Evolutionary conservation across 192 early-diverging fungal genomes (phyloP).

Genomic region (Linnemannia zychae): DNA sequence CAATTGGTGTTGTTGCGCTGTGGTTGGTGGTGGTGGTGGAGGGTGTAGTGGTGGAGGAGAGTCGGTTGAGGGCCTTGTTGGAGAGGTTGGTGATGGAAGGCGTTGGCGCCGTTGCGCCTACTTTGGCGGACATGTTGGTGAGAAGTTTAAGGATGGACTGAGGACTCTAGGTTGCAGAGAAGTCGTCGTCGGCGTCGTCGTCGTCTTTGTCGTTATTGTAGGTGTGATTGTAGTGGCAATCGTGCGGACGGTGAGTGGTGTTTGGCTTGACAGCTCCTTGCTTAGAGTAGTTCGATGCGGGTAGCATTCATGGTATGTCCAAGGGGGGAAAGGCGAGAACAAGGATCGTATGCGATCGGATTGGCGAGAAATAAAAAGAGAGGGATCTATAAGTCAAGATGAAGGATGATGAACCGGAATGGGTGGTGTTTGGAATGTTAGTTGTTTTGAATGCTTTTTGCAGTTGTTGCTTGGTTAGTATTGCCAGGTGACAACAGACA

Average conservation of each 20-base stretch:
- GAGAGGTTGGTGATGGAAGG: constrained; percentile 43
- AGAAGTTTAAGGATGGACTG: background rate
- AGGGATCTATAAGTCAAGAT: background rate
- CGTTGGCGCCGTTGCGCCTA: constrained; percentile 37
- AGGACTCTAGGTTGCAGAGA: constrained; percentile 9
- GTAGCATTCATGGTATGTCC: constrained; percentile 29
- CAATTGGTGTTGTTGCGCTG: constrained; percentile 14
- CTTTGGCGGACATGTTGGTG: constrained; percentile 44
- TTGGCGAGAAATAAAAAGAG: background rate
- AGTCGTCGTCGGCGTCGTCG: constrained; percentile 6
- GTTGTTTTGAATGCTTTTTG: background rate
- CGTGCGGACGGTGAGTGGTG: background rate
- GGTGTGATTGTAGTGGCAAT: background rate
- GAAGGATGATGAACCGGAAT: background rate
- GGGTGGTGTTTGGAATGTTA: constrained; percentile 1
- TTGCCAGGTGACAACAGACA: background rate
- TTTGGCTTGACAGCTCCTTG: constrained; percentile 31
- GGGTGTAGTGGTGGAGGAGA: background rate
- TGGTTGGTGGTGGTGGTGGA: background rate
- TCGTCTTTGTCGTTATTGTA: background rate
- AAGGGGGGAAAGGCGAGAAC: background rate
- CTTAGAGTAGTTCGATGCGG: constrained; percentile 29
- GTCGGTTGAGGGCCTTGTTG: constrained; percentile 38
- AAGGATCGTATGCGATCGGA: background rate
- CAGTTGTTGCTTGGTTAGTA: background rate